Conservation (phyloP, 1,284 basidiomycete genomes). For the Trichosporon asahii region DNA sequence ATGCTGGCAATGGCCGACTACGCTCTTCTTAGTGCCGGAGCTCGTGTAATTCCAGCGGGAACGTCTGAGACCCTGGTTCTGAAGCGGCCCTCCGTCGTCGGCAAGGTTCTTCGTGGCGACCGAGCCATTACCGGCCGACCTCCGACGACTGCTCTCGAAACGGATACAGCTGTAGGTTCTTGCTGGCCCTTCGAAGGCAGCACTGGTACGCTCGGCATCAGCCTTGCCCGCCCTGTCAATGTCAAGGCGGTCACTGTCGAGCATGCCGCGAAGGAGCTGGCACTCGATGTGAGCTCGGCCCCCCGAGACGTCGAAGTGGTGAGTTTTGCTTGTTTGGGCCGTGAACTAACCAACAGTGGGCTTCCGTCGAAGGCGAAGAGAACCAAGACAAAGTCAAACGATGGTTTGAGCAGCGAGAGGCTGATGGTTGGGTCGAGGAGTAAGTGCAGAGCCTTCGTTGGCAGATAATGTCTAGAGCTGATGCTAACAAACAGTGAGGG, state of each 20-base stretch:
- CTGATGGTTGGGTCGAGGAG: not conserved
- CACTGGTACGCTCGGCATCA: slow-evolving; percentile 75
- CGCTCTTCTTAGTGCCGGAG: slow-evolving; percentile 79
- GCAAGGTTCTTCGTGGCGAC: slow-evolving; percentile 15
- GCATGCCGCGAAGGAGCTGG: slow-evolving; percentile 74
- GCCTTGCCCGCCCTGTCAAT: slow-evolving; percentile 63
- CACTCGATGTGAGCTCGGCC: slow-evolving; percentile 72
- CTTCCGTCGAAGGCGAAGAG: slow-evolving; percentile 68
- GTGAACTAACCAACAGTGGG: slow-evolving; percentile 59
- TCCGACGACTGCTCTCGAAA: slow-evolving; percentile 79
- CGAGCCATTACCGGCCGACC: slow-evolving; percentile 65
- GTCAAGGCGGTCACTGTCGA: slow-evolving; percentile 81
- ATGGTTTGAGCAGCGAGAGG: slow-evolving; percentile 32
- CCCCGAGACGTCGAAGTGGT: slow-evolving; percentile 72
- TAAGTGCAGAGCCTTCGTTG: not conserved
- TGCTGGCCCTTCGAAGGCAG: slow-evolving; percentile 89
- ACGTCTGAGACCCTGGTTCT: slow-evolving; percentile 75
- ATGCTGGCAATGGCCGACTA: slow-evolving; percentile 76
- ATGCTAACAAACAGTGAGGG: slow-evolving; percentile 31
- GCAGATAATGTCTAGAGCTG: not conserved
- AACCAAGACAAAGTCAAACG: slow-evolving; percentile 61
- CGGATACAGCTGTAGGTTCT: slow-evolving; percentile 59
- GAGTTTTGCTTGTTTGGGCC: slow-evolving; percentile 21
- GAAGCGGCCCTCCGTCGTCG: slow-evolving; percentile 41
- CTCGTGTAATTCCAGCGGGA: slow-evolving; percentile 70